Conservation (phyloP, 345 rosid species). For the Syzygium aromaticum region DNA sequence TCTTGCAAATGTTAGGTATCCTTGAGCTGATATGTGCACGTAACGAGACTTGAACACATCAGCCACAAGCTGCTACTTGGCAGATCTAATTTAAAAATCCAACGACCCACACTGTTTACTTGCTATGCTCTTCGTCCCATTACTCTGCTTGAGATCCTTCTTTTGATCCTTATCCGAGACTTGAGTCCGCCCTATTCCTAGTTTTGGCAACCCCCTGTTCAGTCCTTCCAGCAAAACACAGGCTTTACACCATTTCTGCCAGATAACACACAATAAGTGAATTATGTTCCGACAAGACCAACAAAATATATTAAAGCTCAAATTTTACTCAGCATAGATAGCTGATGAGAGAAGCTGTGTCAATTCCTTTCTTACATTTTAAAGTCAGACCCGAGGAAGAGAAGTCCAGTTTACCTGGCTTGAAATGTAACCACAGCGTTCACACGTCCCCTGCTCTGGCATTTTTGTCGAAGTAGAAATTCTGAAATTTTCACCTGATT, state of each 20-base stretch:
- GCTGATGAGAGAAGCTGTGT: neutral
- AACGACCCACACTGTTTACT: constrained; percentile 79
- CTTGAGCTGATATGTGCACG: neutral
- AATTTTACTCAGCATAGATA: neutral
- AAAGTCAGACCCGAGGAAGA: neutral
- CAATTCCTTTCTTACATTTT: neutral
- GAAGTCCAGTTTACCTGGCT: constrained; percentile 62
- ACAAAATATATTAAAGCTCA: neutral
- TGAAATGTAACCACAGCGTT: constrained; percentile 88
- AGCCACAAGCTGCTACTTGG: neutral
- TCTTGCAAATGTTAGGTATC: neutral
- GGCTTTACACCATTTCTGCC: constrained; percentile 93
- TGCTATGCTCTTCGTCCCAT: constrained; percentile 31
- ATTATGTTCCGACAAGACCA: neutral
- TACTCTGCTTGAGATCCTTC: constrained; percentile 21
- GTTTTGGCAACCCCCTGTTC: constrained; percentile 79
- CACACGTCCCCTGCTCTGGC: constrained; percentile 97
- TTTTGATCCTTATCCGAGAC: constrained; percentile 24
- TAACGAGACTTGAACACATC: neutral
- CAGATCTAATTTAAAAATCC: constrained; percentile 35
- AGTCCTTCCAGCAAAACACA: constrained; percentile 88
- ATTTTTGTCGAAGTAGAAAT: constrained; percentile 71
- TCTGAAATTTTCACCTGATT: constrained; percentile 85
- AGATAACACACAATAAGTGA: neutral
- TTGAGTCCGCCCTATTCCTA: constrained; percentile 70